Evolutionary conservation across 1,139 yeast species (phyloP), one percentile per base, ranked within the genome.

Genomic region (Candida gigantensis): DNA sequence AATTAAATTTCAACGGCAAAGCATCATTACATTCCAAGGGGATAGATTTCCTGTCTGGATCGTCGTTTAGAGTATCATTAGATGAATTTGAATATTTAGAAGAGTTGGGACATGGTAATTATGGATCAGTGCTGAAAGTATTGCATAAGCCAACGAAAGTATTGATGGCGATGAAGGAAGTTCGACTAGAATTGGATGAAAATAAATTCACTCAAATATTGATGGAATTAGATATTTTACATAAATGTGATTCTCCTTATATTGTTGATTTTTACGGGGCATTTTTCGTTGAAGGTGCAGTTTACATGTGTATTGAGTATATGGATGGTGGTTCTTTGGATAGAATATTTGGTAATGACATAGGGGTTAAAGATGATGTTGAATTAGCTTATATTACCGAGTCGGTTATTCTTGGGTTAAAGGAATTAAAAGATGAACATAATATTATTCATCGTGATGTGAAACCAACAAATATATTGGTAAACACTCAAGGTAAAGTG

Each of bases 291-390:
- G 98, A 92, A 62, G 97, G 97, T 31, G 96, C 97, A 0, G 98
- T 92, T 28, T 92, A 90, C 65, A 89, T 94, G 86, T 92, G 98
- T 63, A 92, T 92, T 77, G 99, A 92, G 64, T 87, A 82, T 60
- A 92, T 92, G 99, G 96, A 90, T 60, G 97, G 97, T 35, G 97
- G 97, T 0, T 88, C 96, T 0, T 66, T 94, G 41, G 97, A 92
- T 60, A 87, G 84, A 54, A 73, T 92, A 16, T 92, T 89, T 60
- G 82, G 79, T 20, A 63, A 64, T 34, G 72, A 70, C 20, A 81
- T 81, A 19, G 95, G 95, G n/a, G 74, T 89, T 16, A 81, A 79
- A 42, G 95, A 90, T 58, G 83, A 82, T 35, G 81, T 83, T 37
- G 72, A 67, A 38, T 60, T 92, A 41, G 96, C 96, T 2, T 81